Evolutionary conservation across 192 early-diverging fungal species (phyloP), one percentile per base, ranked within the genome.

Genomic region (Coemansia sp.): DNA sequence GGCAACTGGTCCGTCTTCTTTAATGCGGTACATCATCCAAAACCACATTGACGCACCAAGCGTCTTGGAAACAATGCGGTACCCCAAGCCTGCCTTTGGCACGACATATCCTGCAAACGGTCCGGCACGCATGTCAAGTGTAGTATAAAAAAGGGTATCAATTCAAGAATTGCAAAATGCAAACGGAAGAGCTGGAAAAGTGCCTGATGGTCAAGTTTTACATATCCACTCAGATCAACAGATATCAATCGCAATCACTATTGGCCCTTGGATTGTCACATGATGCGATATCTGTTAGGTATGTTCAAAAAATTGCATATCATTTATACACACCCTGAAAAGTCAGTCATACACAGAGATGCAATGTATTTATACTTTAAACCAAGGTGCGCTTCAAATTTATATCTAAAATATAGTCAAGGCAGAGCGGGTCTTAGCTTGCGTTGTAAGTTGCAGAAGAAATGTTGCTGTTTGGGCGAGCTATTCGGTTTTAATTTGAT

Each of bases 21-120:
- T 91, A 30, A 88, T 85, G 62, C 89, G 86, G 81, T 92, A 92
- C 90, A 92, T 91, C 86, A 92, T 90, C 88, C 88, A 92, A 73
- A 92, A 91, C 89, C 89, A 92, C 90, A 91, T 89, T 73, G 88
- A 66, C 40, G 90, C 89, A 46, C 91, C 89, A 47, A 92, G 77
- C 28, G 75, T 64, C 75, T 91, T 92, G 37, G 88, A 87, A 59
- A 78, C 46, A 63, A 85, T 66, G 17, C 88, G 78, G 67, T 92
- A 88, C 17, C 49, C 64, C 40, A 77, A 33, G 11, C 66, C 62
- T 1, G 70, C 72, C 53, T 76, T 82, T 61, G 84, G 84, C 57
- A 68, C 73, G 17, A 82, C 55, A 43, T 68, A 85, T 62, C 76
- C 76, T 50, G 69, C 73, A 44, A 76, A 78, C 21, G 65, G 69